These are phyloP conservation scores for Sporothrix mexicana DNA, from an alignment of 2,329 filamentous ascomycete species.

Conservation along the genomic window DNA sequence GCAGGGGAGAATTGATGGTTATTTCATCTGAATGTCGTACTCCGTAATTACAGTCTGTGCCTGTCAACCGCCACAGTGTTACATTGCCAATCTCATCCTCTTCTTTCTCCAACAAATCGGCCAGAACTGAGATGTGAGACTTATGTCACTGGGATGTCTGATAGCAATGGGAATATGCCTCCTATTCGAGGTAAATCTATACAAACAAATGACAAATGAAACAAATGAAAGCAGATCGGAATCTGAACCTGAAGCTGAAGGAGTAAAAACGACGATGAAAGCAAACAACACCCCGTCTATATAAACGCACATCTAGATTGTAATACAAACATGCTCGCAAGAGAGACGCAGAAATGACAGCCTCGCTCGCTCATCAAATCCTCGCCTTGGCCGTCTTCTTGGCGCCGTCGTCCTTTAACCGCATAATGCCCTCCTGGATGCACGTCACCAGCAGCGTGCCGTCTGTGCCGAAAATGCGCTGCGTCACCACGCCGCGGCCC, in stretches of 20 bases:
- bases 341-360: too few relatives aligned
- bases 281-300: background rate
- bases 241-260: too few relatives aligned
- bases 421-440: slow-evolving; percentile 70
- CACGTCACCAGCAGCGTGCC: slow-evolving; percentile 78
- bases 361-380: background rate
- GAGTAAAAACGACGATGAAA: background rate
- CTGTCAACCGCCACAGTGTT: slow-evolving; percentile 9
- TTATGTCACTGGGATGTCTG: background rate
- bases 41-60: too few relatives aligned
- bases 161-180: background rate
- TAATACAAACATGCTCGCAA: background rate
- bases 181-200: background rate
- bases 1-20: background rate
- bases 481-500: slow-evolving; percentile 75
- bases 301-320: background rate
- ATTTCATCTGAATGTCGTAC: background rate
- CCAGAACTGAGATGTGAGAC: background rate
- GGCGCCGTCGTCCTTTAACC: slow-evolving; percentile 11
- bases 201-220: background rate
- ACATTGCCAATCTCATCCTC: background rate
- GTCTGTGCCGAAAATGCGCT: slow-evolving; percentile 73
- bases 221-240: background rate
- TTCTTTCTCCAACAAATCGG: background rate
- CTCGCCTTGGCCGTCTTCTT: slow-evolving; percentile 2